These are phyloP conservation scores for Malassezia obtusa DNA, from an alignment of 1,284 basidiomycete species.

Conservation along the genomic window DNA sequence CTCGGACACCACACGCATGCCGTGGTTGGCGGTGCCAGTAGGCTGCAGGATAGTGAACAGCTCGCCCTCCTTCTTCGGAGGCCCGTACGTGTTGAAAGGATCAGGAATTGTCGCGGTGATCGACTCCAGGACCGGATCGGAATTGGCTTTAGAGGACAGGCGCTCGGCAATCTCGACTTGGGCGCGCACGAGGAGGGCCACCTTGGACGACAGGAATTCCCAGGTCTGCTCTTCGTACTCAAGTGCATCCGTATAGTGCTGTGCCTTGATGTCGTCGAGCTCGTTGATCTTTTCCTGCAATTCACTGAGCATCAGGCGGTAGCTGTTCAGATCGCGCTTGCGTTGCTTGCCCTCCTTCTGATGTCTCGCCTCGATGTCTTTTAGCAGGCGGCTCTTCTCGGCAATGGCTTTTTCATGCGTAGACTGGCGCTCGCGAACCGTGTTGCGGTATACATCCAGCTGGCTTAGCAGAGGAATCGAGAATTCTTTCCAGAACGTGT, in stretches of 20 bases:
- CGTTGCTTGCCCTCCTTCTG: conserved; percentile 61
- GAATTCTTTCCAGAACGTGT: conserved; percentile 76
- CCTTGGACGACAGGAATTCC: conserved; percentile 64
- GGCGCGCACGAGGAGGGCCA: conserved; percentile 31
- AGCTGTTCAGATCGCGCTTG: conserved; percentile 54
- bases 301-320: conserved; percentile 50
- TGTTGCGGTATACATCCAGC: conserved; percentile 66
- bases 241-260: conserved; percentile 74
- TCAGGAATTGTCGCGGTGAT: conserved; percentile 82
- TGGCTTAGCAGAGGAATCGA: conserved; percentile 78
- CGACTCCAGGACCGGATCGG: conserved; percentile 76
- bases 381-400: conserved; percentile 73
- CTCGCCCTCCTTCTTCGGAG: conserved; percentile 72
- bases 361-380: conserved; percentile 77
- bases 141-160: conserved; percentile 74
- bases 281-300: conserved; percentile 81
- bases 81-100: conserved; percentile 83
- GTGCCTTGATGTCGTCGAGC: conserved; percentile 66
- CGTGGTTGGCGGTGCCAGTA: background rate
- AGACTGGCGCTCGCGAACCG: conserved; percentile 54
- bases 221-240: conserved; percentile 88
- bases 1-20: background rate
- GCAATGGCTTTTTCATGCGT: conserved; percentile 49
- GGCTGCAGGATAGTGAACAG: conserved; percentile 67
- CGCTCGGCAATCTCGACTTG: conserved; percentile 54